Percentiles rank a stretch among this genome's conserved stretches.
Conservation (phyloP, 139 green algal species). For the Asterochloris erici region DNA sequence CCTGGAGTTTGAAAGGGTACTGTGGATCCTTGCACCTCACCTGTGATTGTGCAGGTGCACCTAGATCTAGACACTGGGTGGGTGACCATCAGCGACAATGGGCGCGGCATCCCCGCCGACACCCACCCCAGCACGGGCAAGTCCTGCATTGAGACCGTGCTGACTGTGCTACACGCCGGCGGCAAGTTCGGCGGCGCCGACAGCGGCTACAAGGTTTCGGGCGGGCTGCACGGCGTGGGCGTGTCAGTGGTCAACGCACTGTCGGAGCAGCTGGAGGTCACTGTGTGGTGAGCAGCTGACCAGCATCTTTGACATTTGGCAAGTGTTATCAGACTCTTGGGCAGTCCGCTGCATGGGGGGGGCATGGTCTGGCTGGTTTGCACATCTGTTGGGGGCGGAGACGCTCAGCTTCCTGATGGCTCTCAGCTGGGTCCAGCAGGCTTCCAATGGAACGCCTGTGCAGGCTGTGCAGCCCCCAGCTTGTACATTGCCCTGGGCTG, state of each 20-base stretch:
- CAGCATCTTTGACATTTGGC: too few relatives aligned
- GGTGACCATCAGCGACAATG: constrained; percentile 85
- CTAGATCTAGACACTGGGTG: constrained; percentile 60
- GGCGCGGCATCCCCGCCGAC: constrained; percentile 91
- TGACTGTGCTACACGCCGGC: constrained; percentile 95
- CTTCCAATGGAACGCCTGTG: too few relatives aligned
- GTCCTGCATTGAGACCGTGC: constrained; percentile 78
- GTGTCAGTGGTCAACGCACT: constrained; percentile 96
- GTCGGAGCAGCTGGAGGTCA: constrained; percentile 72
- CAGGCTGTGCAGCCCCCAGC: too few relatives aligned
- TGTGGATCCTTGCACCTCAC: too few relatives aligned
- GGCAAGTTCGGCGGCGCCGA: constrained; percentile 94
- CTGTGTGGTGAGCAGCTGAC: constrained; percentile 32
- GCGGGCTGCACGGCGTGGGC: constrained; percentile 96
- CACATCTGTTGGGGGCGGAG: too few relatives aligned
- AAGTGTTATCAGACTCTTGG: too few relatives aligned
- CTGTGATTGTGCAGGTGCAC: constrained; percentile 35
- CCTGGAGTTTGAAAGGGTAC: too few relatives aligned
- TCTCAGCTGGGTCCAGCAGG: too few relatives aligned
- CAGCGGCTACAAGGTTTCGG: constrained; percentile 81
- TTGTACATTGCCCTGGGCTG: too few relatives aligned
- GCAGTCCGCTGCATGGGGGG: too few relatives aligned
- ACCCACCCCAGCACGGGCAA: constrained; percentile 84
- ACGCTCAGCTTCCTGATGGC: too few relatives aligned
- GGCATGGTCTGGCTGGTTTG: too few relatives aligned